phyloP scores from a whole-genome alignment of 345 rosid species.

The Rhodamnia rubescens region DNA sequence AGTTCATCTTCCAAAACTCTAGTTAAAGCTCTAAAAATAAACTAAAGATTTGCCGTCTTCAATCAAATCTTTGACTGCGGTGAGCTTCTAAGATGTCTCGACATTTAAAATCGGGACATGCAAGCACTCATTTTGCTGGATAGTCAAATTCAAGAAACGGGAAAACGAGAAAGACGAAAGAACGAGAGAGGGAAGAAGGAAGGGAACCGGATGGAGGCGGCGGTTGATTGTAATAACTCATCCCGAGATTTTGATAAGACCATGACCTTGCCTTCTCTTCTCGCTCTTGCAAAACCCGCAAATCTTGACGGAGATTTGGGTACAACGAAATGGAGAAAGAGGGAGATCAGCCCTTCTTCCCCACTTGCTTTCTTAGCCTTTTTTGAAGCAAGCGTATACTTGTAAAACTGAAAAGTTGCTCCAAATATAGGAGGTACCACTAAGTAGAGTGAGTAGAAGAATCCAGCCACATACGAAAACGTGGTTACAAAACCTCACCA shows the following conservation, averaged over 20 bases:
- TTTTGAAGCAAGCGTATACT: not conserved
- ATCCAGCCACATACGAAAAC: too few species aligned
- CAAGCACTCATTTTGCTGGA: not conserved
- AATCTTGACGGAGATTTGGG: not conserved
- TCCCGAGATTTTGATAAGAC: not conserved
- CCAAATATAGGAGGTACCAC: too few species aligned
- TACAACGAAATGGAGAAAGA: not conserved
- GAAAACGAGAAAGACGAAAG: not conserved
- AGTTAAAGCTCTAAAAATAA: not conserved
- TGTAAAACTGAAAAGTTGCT: not conserved
- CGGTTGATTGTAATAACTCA: not conserved
- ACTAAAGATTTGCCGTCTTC: not conserved
- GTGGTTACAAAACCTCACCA: too few species aligned
- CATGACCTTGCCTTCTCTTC: not conserved
- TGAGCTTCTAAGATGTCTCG: not conserved
- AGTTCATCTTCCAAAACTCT: not conserved
- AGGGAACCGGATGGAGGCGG: not conserved
- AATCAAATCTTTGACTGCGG: not conserved
- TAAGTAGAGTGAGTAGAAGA: too few species aligned
- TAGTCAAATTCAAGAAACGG: not conserved
- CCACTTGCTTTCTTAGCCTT: not conserved
- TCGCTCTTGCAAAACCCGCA: not conserved
- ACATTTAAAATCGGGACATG: not conserved
- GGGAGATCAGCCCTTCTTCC: not conserved
- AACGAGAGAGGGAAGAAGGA: not conserved